Conservation (phyloP, 108 stramenopile genomes). For the Discostella stelligeroides region DNA sequence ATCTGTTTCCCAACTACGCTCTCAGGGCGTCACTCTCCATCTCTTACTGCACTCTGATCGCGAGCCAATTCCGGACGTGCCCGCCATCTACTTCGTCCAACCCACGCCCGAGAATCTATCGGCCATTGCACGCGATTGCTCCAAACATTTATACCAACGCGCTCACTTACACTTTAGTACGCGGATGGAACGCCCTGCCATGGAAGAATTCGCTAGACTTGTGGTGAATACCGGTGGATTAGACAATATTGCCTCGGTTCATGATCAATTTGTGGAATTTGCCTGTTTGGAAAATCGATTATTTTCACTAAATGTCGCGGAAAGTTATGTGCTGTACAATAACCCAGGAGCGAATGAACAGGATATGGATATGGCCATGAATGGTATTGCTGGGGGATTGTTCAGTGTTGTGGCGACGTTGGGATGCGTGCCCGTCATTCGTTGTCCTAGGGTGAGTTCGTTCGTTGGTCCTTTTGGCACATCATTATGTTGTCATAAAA, state of each 20-base stretch:
- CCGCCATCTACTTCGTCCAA: conserved; percentile 94
- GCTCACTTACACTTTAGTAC: conserved; percentile 88
- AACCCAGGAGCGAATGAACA: conserved; percentile 79
- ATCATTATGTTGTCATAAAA: neutral
- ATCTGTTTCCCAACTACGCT: conserved; percentile 91
- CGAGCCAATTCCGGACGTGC: conserved; percentile 96
- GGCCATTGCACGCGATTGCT: conserved; percentile 88
- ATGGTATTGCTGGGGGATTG: conserved; percentile 83
- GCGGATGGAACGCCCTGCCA: conserved; percentile 84
- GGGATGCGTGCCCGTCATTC: conserved; percentile 91
- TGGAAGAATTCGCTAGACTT: conserved; percentile 94
- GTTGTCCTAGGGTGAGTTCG: conserved; percentile 77
- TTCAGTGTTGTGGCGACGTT: conserved; percentile 91
- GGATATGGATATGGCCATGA: conserved; percentile 86
- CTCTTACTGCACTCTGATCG: conserved; percentile 85
- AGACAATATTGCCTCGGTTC: conserved; percentile 78
- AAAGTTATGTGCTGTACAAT: conserved; percentile 90
- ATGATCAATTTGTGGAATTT: conserved; percentile 95
- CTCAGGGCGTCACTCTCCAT: conserved; percentile 97
- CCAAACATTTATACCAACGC: conserved; percentile 73
- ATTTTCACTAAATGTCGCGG: conserved; percentile 80
- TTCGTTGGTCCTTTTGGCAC: neutral
- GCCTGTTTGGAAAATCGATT: conserved; percentile 89
- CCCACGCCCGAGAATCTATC: conserved; percentile 93
- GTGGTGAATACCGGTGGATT: conserved; percentile 86